Evolutionary conservation across 176 grass and related monocot species (phyloP).

Genomic region (Musa troglodytarum): DNA sequence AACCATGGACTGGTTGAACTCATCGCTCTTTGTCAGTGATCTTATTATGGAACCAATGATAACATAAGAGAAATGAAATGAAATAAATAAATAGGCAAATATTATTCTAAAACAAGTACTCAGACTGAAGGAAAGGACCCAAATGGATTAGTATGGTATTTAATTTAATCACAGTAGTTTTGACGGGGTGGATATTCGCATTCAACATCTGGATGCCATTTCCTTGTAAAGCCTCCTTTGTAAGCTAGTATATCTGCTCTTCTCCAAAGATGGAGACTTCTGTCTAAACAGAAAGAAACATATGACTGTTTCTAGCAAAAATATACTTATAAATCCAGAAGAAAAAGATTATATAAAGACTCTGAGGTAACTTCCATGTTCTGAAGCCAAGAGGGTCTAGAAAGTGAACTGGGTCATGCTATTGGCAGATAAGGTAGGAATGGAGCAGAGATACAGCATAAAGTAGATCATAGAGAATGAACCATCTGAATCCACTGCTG

Average conservation of each 20-base stretch:
- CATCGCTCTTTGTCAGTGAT: not conserved
- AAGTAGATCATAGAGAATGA: not conserved
- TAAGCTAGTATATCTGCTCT: conserved; percentile 93
- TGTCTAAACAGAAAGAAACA: not conserved
- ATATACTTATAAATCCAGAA: not conserved
- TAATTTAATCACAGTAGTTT: too few relatives aligned
- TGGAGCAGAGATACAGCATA: not conserved
- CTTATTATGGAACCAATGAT: not conserved
- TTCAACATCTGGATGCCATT: too few relatives aligned
- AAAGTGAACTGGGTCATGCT: not conserved
- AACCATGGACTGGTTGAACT: too few relatives aligned
- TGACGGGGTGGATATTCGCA: conserved; percentile 46
- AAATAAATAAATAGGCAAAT: not conserved
- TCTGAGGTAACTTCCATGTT: not conserved
- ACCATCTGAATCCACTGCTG: not conserved
- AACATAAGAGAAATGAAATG: not conserved
- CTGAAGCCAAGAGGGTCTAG: not conserved
- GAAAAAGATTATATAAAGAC: not conserved
- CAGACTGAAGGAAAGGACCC: conserved; percentile 37
- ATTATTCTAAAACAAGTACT: conserved; percentile 29
- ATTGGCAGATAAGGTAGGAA: not conserved
- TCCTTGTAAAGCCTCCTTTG: conserved; percentile 76
- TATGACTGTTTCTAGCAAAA: not conserved
- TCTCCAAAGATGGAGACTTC: conserved; percentile 52
- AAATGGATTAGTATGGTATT: conserved; percentile 8